Percentiles rank a stretch among this genome's conserved stretches.
Evolutionary conservation across 257 asterid species (phyloP).

Genomic region (Solanum virginianum): DNA sequence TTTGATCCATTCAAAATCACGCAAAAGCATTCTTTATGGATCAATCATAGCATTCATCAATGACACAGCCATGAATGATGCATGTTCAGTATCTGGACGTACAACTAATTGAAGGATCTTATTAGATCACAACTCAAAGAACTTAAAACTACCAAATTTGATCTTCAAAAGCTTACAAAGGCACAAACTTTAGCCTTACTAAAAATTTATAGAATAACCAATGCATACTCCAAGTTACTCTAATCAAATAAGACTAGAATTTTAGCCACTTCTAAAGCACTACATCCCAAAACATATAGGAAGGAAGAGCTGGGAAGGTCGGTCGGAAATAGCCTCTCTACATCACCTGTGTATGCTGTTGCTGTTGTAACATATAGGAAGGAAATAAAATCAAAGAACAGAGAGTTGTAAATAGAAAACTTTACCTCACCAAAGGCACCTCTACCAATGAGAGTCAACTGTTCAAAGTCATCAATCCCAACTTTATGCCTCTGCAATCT

Average conservation of each 20-base stretch:
- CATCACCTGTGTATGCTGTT: too few relatives aligned
- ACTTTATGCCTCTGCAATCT: slow-evolving; percentile 97
- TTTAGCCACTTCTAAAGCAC: neutral
- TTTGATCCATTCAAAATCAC: neutral
- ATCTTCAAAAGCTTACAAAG: neutral
- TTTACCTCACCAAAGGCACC: slow-evolving; percentile 94
- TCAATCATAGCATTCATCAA: neutral
- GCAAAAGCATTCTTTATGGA: neutral
- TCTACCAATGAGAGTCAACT: slow-evolving; percentile 75
- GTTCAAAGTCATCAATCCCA: slow-evolving; percentile 96
- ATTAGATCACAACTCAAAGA: neutral
- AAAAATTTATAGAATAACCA: neutral
- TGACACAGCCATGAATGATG: neutral
- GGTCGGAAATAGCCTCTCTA: too few relatives aligned
- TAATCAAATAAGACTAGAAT: neutral
- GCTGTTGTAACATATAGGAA: neutral
- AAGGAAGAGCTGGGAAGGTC: neutral
- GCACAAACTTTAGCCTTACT: neutral
- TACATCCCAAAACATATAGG: neutral
- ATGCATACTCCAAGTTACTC: neutral
- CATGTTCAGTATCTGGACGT: neutral
- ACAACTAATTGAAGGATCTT: neutral
- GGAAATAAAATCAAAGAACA: neutral
- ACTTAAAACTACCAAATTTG: neutral
- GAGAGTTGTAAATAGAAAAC: neutral